phyloP scores from a whole-genome alignment of 305 asterid genomes.

The Fraxinus sp. region DNA sequence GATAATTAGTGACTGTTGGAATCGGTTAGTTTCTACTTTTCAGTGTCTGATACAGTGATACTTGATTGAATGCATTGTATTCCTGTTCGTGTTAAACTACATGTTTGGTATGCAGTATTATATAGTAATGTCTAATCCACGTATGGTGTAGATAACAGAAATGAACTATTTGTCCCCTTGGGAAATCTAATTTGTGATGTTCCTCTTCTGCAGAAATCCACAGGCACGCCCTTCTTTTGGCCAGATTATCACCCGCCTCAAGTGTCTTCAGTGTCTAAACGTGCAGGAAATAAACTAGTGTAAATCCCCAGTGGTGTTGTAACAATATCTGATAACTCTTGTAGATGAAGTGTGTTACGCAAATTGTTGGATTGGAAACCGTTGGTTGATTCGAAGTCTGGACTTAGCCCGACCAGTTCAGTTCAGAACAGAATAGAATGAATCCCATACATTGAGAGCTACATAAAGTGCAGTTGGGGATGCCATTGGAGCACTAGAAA shows the following conservation, averaged over 20 bases:
- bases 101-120: background rate
- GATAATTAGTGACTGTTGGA: conserved; percentile 78
- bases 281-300: conserved; percentile 29
- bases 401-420: conserved; percentile 28
- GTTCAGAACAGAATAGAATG: conserved; percentile 16
- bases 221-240: conserved; percentile 82
- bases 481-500: background rate
- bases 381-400: conserved; percentile 81
- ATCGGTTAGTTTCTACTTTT: conserved; percentile 43
- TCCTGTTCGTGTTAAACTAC: background rate
- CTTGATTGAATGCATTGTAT: background rate
- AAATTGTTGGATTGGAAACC: conserved; percentile 47
- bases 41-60: background rate
- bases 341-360: conserved; percentile 35
- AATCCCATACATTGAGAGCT: conserved; percentile 14
- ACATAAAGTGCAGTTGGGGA: conserved; percentile 31
- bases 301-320: conserved; percentile 26
- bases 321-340: conserved; percentile 32
- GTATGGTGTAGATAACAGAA: background rate
- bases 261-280: conserved; percentile 57
- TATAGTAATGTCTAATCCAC: background rate
- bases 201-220: conserved; percentile 55
- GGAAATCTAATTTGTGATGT: background rate
- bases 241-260: conserved; percentile 76
- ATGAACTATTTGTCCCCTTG: background rate